phyloP scores from a whole-genome alignment of 331 rosid species.

The Acacia concinna region DNA sequence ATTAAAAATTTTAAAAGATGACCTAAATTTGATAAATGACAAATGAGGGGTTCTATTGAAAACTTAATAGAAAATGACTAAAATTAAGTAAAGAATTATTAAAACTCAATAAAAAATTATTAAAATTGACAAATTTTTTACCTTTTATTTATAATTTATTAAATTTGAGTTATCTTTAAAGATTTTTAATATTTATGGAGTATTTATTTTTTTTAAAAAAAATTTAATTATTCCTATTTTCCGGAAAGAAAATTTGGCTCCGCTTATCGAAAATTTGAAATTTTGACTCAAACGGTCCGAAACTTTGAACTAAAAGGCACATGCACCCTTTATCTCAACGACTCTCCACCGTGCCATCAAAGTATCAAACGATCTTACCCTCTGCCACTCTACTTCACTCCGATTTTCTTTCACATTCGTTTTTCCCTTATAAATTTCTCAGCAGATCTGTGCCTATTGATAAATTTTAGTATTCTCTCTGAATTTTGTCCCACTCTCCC shows the following conservation, averaged over 20 bases:
- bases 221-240: background rate
- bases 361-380: slow-evolving; percentile 35
- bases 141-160: too few species aligned
- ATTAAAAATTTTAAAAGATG: too few species aligned
- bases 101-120: too few species aligned
- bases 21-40: too few species aligned
- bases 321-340: slow-evolving; percentile 40
- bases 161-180: too few species aligned
- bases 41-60: too few species aligned
- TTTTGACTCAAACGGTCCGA: slow-evolving; percentile 44
- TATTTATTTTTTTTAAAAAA: too few species aligned
- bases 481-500: background rate
- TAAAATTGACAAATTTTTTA: too few species aligned
- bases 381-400: background rate
- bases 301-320: slow-evolving; percentile 35
- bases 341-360: slow-evolving; percentile 42
- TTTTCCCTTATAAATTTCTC: slow-evolving; percentile 18
- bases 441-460: background rate
- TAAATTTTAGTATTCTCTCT: background rate
- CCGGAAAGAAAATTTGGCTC: slow-evolving; percentile 24
- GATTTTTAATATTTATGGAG: too few species aligned
- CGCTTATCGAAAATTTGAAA: slow-evolving; percentile 43
- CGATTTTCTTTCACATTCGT: background rate
- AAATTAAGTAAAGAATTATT: too few species aligned
- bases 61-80: too few species aligned